Conservation (phyloP, 148 eudicot species). For the Heliosperma pusillum region DNA sequence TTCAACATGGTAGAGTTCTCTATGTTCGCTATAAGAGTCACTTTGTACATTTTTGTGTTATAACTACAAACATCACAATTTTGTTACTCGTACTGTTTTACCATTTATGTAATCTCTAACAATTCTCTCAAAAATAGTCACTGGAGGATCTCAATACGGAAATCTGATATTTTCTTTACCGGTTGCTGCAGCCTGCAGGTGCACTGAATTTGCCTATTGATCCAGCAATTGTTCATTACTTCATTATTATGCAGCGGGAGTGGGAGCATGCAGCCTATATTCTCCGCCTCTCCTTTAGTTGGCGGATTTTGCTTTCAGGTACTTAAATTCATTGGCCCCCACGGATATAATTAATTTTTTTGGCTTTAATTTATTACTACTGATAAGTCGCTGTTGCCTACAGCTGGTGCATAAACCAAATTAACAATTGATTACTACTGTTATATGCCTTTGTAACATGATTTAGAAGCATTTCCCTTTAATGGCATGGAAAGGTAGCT, state of each 20-base stretch:
- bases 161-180: constrained; percentile 13
- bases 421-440: background rate
- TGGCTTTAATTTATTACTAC: constrained; percentile 8
- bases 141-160: no score
- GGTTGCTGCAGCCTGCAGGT: constrained; percentile 22
- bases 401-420: constrained; percentile 20
- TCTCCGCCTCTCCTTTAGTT: constrained; percentile 1
- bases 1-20: no score
- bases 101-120: no score
- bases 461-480: constrained; percentile 1
- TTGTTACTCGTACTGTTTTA: no score
- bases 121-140: no score
- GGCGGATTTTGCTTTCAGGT: constrained; percentile 15
- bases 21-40: no score
- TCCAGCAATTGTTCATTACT: background rate
- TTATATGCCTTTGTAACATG: constrained; percentile 9
- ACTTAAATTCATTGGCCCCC: constrained; percentile 19
- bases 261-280: constrained; percentile 7
- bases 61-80: no score
- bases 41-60: no score
- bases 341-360: background rate
- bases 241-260: background rate
- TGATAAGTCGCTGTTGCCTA: constrained; percentile 14
- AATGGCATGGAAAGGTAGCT: background rate
- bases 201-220: constrained; percentile 5